Base-by-base conservation (phyloP, 2,329 filamentous ascomycete genomes). In the Beauveria caledonica region DNA sequence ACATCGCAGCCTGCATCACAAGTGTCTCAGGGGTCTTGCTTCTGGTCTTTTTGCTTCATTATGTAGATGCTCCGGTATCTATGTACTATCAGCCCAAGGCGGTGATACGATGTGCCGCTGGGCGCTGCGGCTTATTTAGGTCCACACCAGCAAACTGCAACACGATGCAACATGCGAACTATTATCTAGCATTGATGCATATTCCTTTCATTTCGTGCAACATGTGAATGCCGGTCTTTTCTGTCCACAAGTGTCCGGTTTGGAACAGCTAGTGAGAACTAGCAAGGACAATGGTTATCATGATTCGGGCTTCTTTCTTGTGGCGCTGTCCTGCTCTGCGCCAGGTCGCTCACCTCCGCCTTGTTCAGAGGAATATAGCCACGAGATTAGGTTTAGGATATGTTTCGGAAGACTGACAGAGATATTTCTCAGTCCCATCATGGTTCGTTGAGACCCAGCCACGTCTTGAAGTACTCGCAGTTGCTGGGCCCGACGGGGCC, bases 401-500 rank as follows among this genome's bases (percentile, higher is more conserved):
- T 58, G 21, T 36, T 33, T 33, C 11, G 29, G 36, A 40, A 5
- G 13, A 13, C 6, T 44, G 23, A 29, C 33, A 8, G 9, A n/a
- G 7, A 5, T 15, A 11, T 6, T 46, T 27, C 1, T 36, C 33
- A 36, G 33, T 36, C 9, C 17, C 42, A 53, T 58, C 33, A 50
- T 27, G 54, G 27, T n/a, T 72, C 66, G 73, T 53, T 79, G 64
- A 76, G 68, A 0, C 77, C 81, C 50, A 97, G 74, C 94, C 94
- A 99, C 57, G 86, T 83, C 64, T 89, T 83, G 69, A 96, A 97
- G 71, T 99, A 99, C 58, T 91, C 88, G 73, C 94, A 99, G 55
- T 88, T 96, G 65, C 86, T 88, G 0, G 93, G 90, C 68, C 88
- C 95, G 23, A 99, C 91, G 0, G 92, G 90, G 0, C 93, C 93